phyloP scores from a whole-genome alignment of 169 alveolate genomes.

The Eimeria acervulina region DNA sequence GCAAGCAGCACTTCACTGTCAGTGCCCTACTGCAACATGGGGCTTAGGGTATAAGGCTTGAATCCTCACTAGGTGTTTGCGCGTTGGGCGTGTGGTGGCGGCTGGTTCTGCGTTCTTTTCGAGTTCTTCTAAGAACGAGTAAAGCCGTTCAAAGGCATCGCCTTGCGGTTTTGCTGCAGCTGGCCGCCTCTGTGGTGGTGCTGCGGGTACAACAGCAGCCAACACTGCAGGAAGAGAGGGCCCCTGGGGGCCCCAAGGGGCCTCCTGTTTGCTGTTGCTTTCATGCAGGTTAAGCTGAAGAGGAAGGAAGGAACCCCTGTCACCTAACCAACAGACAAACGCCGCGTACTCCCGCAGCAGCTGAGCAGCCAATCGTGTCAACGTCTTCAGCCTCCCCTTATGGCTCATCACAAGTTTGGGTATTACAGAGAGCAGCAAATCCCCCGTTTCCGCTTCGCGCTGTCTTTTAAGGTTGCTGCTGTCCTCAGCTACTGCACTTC shows the following conservation, averaged over 20 bases:
- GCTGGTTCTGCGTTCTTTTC: conserved; percentile 3
- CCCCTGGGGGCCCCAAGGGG: neutral
- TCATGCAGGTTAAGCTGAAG: neutral
- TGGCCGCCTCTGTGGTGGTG: neutral
- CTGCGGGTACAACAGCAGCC: neutral
- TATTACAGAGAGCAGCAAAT: conserved; percentile 27
- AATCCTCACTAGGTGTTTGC: conserved; percentile 31
- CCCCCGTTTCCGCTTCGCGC: neutral
- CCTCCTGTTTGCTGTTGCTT: neutral
- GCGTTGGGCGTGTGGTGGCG: neutral
- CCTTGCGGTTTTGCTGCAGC: neutral
- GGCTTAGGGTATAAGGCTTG: too few species aligned
- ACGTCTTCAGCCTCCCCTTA: conserved; percentile 1
- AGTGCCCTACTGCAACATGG: too few species aligned
- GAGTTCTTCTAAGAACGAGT: conserved; percentile 34
- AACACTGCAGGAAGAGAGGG: neutral
- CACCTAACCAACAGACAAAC: conserved; percentile 52
- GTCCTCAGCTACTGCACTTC: neutral
- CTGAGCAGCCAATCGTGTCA: conserved; percentile 16
- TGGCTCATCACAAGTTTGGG: conserved; percentile 25
- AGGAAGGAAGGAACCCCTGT: conserved; percentile 30
- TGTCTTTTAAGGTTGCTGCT: too few species aligned
- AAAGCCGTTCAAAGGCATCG: conserved; percentile 22
- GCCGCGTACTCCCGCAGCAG: conserved; percentile 51
- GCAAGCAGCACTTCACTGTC: too few species aligned